Base-by-base conservation (phyloP, 2,329 filamentous ascomycete genomes). In the Aspergillus clavatus region DNA sequence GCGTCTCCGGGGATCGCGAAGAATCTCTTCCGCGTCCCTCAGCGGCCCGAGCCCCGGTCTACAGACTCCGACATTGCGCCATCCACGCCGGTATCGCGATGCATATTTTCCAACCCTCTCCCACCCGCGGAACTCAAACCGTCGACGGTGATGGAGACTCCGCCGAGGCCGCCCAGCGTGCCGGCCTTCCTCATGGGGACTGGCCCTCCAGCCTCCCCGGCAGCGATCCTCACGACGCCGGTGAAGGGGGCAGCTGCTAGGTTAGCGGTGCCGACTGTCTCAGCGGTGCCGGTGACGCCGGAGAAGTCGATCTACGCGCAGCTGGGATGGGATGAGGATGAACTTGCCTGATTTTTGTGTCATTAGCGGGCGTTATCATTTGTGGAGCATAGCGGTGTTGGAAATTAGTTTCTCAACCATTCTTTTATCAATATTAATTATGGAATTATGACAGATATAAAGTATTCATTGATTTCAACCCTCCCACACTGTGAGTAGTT, bases 271-370 rank as follows among this genome's bases (percentile, higher is more conserved):
- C 48, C 51, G n/a, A 29, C 43, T 5, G 42, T 53, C 5, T 36
- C 52, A 2, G 43, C 52, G 35, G 50, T 61, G 29, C 62, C 63
- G 2, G 57, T 60, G 16, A 68, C 62, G 6, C 62, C 60, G 14
- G 63, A 66, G 43, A 66, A 66, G 40, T 55, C 69, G 7, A 68
- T 73, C 35, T 73, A 73, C 45, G 67, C 67, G 46, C 58, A 65
- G 37, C 48, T 74, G 40, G 71, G 71, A 41, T 74, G 71, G 71
- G 65, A 71, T 48, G 66, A 71, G 48, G 66, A 70, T 45, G 66
- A 71, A 44, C 43, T 55, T 47, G 47, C 40, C 6, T 35, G 31
- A 35, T 28, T 5, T 5, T 26, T 26, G 5, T 26, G 23, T 5
- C 10, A 5, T 10, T 26, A 5, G 23, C 23, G 23, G 23, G 23